phyloP scores from a whole-genome alignment of 441 rosid species.

The Eutrema salsugineum region DNA sequence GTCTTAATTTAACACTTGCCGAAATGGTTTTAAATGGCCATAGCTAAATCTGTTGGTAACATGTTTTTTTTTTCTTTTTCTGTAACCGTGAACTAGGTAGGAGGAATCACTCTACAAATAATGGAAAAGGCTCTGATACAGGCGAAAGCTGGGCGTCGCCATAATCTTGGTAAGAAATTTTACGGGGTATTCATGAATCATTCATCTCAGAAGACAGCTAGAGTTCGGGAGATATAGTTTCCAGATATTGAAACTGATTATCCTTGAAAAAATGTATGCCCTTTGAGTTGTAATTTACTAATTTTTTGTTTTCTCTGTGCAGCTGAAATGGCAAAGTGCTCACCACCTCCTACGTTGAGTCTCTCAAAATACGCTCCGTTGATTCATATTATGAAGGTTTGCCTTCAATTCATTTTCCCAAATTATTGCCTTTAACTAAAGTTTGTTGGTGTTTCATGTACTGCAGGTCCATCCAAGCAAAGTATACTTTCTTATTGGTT shows the following conservation, averaged over 20 bases:
- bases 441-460: constrained; percentile 9
- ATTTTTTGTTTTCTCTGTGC: background rate
- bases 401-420: constrained; percentile 26
- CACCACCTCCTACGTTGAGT: constrained; percentile 75
- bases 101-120: constrained; percentile 82
- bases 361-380: constrained; percentile 90
- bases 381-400: constrained; percentile 91
- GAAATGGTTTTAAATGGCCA: background rate
- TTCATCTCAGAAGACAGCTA: background rate
- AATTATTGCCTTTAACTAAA: constrained; percentile 14
- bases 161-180: constrained; percentile 71
- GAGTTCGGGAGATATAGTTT: background rate
- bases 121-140: constrained; percentile 87
- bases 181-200: background rate
- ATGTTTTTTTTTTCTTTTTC: background rate
- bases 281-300: background rate
- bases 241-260: background rate
- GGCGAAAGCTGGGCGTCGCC: constrained; percentile 86
- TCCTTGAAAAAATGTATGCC: background rate
- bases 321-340: constrained; percentile 93
- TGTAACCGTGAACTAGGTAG: constrained; percentile 52
- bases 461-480: constrained; percentile 80
- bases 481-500: constrained; percentile 80
- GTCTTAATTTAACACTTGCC: background rate
- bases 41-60: constrained; percentile 7